Conservation (phyloP, 108 stramenopile species). For the Aurantiochytrium sp. region DNA sequence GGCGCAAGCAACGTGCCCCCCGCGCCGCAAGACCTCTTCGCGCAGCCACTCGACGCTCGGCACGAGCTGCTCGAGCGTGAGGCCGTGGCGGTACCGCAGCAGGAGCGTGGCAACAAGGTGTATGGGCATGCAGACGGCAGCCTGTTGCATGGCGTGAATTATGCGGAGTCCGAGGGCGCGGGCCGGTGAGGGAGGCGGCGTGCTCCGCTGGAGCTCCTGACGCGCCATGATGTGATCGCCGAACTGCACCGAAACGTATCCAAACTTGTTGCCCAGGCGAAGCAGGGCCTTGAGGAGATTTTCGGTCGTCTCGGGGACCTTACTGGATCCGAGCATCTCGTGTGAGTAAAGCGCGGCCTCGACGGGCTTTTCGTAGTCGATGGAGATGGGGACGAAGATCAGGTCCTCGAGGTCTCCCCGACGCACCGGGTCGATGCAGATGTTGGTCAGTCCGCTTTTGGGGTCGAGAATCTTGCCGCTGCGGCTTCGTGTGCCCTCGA, state of each 20-base stretch:
- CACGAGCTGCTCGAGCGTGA: background rate
- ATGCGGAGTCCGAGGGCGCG: background rate
- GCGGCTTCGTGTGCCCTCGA: slow-evolving; percentile 21
- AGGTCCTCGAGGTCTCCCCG: background rate
- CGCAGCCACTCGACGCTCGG: slow-evolving; percentile 18
- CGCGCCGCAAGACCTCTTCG: background rate
- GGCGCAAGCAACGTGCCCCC: slow-evolving; percentile 4
- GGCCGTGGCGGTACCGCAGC: background rate
- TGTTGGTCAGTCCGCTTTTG: background rate
- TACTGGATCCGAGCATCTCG: background rate
- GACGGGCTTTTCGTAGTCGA: slow-evolving; percentile 24
- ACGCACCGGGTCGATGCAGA: slow-evolving; percentile 1
- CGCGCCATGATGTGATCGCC: background rate
- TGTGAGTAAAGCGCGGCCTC: slow-evolving; percentile 21
- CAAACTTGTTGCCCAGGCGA: background rate
- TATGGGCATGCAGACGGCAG: slow-evolving; percentile 28
- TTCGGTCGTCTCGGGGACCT: slow-evolving; percentile 3
- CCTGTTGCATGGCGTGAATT: background rate
- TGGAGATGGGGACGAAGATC: slow-evolving; percentile 19
- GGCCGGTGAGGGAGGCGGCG: background rate
- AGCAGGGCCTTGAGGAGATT: slow-evolving; percentile 4
- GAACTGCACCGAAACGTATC: background rate
- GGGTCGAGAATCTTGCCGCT: background rate
- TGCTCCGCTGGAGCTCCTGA: background rate
- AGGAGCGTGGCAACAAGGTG: background rate